phyloP scores from a whole-genome alignment of 345 rosid genomes.

The Arabis alpina region DNA sequence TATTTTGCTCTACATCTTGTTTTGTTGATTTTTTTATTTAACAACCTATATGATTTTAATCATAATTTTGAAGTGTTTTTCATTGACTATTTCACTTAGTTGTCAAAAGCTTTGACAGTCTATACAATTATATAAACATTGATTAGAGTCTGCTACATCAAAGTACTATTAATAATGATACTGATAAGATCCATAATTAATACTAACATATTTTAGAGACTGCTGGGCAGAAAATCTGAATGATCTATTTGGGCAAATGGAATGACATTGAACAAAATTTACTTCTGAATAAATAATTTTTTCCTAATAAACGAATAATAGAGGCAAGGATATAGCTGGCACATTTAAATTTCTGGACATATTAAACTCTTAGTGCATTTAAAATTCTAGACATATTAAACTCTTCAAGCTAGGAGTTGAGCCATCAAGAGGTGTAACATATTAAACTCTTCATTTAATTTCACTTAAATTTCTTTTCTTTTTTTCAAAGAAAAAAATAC shows the following conservation, averaged over 20 bases:
- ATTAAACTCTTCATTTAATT: too few species aligned
- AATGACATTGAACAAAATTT: background rate
- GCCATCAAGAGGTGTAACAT: constrained; percentile 21
- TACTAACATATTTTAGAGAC: background rate
- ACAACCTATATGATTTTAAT: background rate
- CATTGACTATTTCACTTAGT: background rate
- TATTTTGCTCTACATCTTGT: background rate
- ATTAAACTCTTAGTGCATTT: constrained; percentile 23
- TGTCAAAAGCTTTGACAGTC: background rate
- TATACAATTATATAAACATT: too few species aligned
- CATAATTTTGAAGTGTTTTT: background rate
- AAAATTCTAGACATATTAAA: constrained; percentile 26
- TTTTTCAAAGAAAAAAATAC: too few species aligned
- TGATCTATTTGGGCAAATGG: constrained; percentile 13
- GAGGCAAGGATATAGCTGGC: constrained; percentile 25
- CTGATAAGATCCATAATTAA: background rate
- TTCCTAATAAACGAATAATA: background rate
- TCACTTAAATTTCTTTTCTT: too few species aligned
- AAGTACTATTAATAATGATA: background rate
- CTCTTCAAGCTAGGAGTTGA: constrained; percentile 30
- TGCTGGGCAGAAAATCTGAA: background rate
- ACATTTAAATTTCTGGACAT: constrained; percentile 25
- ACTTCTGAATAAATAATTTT: background rate
- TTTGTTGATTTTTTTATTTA: background rate
- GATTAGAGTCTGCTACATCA: too few species aligned